Evolutionary conservation across 306 rosid species (phyloP).

Genomic region (Medicago arabica): DNA sequence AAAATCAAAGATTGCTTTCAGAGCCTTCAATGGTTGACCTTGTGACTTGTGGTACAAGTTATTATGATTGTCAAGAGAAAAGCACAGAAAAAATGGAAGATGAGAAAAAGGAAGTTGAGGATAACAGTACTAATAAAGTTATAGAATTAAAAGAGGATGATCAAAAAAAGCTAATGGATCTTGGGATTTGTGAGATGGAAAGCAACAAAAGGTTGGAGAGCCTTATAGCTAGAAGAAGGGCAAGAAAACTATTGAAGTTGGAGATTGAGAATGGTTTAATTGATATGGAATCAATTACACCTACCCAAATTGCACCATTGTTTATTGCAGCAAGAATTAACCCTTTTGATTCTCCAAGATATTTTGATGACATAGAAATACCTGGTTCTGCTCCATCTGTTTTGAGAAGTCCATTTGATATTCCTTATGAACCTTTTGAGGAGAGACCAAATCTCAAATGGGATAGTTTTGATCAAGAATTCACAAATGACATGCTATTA

Average conservation of each 20-base stretch:
- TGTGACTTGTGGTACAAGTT: slow-evolving; percentile 21
- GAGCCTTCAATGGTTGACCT: slow-evolving; percentile 42
- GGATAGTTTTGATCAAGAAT: slow-evolving; percentile 71
- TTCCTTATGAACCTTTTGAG: slow-evolving; percentile 78
- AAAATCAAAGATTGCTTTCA: slow-evolving; percentile 24
- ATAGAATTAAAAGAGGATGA: slow-evolving; percentile 70
- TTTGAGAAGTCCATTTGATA: slow-evolving; percentile 78
- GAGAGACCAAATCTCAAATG: slow-evolving; percentile 74
- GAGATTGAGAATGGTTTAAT: slow-evolving; percentile 54
- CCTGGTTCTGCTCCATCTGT: slow-evolving; percentile 93
- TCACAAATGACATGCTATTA: slow-evolving; percentile 47
- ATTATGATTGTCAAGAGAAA: slow-evolving; percentile 14
- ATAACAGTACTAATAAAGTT: slow-evolving; percentile 41
- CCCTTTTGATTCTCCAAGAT: slow-evolving; percentile 40
- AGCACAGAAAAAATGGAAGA: slow-evolving; percentile 35
- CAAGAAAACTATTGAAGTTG: slow-evolving; percentile 56
- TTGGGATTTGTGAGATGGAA: slow-evolving; percentile 73
- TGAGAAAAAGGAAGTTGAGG: slow-evolving; percentile 47
- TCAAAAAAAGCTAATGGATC: slow-evolving; percentile 64
- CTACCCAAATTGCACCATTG: slow-evolving; percentile 60
- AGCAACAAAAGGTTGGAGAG: slow-evolving; percentile 79
- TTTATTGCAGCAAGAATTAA: slow-evolving; percentile 47
- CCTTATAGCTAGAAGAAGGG: slow-evolving; percentile 82
- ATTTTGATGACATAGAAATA: slow-evolving; percentile 48
- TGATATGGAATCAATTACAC: slow-evolving; percentile 37